A percentile compares a stretch with the other conserved stretches of the same genome.
Conservation (phyloP, 225 moss, liverwort and hornwort genomes). For the Straminergon stramineum region DNA sequence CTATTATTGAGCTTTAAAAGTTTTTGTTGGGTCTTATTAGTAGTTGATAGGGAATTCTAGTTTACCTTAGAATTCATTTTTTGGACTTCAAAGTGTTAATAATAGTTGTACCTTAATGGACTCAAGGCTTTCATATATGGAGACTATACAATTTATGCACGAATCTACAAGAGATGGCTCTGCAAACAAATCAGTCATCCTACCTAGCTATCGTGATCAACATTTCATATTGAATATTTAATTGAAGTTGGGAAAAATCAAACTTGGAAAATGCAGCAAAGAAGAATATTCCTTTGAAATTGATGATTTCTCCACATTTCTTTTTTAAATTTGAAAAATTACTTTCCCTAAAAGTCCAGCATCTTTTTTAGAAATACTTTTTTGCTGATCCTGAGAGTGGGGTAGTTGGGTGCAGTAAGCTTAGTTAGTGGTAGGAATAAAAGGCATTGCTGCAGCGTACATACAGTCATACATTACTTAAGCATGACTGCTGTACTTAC, state of each 20-base stretch:
- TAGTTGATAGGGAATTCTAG: not conserved
- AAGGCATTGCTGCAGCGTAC: not conserved
- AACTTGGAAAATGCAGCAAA: fast-evolving
- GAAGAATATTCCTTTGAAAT: not conserved
- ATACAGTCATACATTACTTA: not conserved
- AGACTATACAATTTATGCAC: not conserved
- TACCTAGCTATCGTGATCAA: fast-evolving
- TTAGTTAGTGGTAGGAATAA: no score
- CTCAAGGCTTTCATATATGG: fast-evolving
- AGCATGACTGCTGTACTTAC: not conserved
- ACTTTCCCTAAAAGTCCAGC: no score
- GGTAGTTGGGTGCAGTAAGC: no score
- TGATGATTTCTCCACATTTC: not conserved
- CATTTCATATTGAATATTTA: no score
- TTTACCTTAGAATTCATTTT: no score
- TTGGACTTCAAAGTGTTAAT: not conserved
- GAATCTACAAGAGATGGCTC: not conserved
- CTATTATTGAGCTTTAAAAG: not conserved
- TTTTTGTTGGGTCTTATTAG: not conserved
- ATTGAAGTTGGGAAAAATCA: not conserved
- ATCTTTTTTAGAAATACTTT: not conserved
- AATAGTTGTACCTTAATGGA: not conserved
- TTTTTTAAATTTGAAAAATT: not conserved
- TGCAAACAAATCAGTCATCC: not conserved
- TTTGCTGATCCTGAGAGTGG: fast-evolving